Evolutionary conservation across 2,329 filamentous ascomycete genomes (phyloP), one percentile per base, ranked within the genome.

Genomic region (Bipolaris sorokiniana): DNA sequence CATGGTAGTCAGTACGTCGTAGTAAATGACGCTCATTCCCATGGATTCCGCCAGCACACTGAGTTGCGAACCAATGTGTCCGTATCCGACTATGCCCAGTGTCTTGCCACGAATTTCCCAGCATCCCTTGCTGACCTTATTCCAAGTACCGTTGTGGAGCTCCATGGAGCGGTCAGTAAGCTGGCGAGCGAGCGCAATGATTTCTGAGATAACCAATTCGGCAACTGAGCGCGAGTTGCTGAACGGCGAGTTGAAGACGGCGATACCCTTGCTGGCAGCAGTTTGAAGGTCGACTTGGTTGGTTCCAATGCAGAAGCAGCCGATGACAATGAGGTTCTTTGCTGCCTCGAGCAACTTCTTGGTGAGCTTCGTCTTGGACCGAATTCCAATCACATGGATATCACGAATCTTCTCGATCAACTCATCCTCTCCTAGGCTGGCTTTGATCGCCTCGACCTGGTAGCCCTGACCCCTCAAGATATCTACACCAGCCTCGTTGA

Each of bases 71-170:
- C 95, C 95, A 74, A 99, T 98, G 76, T 99, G 95, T 61, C 95
- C 95, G 73, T 99, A 99, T 28, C 95, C 95, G 64, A 99, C 88
- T 71, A 99, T 98, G 61, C 91, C 95, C 51, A 99, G 84, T 41
- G 94, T 98, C 84, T 99, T 99, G 76, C 95, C 95, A 70, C 95
- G 88, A 70, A 98, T 92, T 78, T 99, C 95, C 95, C 95, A 98
- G 84, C 95, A 99, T 74, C 90, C 93, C 71, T 86, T 85, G 81
- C 92, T 97, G 72, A 98, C 93, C 82, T 99, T 99, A 79, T 98
- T 98, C 95, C 95, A 99, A 41, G 87, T 92, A 55, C 95, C 95
- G 55, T 86, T 86, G 82, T 99, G 95, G 85, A 99, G 87, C 81
- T 99, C 95, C 70, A 86, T 92, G 61, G 91, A 97, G 67, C 95